Base-by-base conservation (phyloP, 768 basidiomycete genomes). In the Pleurotus salmoneostramineus region DNA sequence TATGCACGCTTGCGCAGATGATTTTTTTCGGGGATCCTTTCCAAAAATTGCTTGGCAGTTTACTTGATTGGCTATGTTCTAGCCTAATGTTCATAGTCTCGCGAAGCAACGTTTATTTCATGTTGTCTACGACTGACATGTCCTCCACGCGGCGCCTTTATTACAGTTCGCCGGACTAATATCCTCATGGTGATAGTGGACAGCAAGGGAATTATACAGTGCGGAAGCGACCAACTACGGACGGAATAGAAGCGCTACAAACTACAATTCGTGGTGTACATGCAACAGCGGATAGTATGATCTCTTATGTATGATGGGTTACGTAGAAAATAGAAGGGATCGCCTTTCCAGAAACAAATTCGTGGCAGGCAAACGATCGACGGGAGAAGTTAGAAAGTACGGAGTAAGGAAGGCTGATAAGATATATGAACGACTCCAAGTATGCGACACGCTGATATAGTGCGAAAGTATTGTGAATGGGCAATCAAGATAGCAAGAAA, bases 261-360 rank as follows among this genome's bases (percentile, higher is more conserved):
- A 51, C 37, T 44, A 51, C 57, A 58, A 21, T 43, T 37, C 44
- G 50, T 44, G 50, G 55, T 36, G 58, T 52, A 58, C 49, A 51
- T 52, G 40, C 37, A 45, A 45, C 40, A 17, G 50, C 31, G 21
- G 27, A 43, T 10, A 40, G 21, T 50, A 46, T 36, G 58, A 27
- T 27, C 21, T 27, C 37, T 40, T 40, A 40, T 40, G n/a, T 10
- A 40, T n/a, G 37, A 10, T 10, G 37, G 37, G 37, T 40, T 8
- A 40, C 37, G 37, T 40, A 40, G 37, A 40, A 40, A 40, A 8
- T 27, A 27, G 21, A 27, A 27, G 21, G 21, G 21, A 27, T 27
- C 21, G 21, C 21, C 21, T 27, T 27, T 27, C 21, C 21, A 27
- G 21, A 27, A 27, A 14, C 21, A 8, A n/a, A 47, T 47, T 17